phyloP scores from a whole-genome alignment of 495 filamentous ascomycete species.

The Hypoxylon fuscum region DNA sequence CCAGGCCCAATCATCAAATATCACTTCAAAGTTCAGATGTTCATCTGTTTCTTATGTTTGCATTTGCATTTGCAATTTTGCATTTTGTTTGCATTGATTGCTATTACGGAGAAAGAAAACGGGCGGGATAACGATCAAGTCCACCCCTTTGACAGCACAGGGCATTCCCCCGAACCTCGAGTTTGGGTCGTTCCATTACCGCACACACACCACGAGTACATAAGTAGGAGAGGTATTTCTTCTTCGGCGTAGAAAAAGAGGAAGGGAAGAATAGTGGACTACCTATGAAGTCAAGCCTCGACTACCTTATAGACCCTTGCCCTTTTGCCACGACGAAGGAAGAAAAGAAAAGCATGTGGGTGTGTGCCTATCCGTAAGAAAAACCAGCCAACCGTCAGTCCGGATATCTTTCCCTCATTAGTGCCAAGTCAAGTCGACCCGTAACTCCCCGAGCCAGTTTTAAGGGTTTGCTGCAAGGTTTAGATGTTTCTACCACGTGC shows the following conservation, averaged over 20 bases:
- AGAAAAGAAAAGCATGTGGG: too few relatives aligned
- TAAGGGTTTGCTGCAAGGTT: conserved; percentile 12
- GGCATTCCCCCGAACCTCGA: conserved; percentile 82
- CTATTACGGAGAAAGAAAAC: conserved; percentile 22
- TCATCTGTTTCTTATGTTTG: too few relatives aligned
- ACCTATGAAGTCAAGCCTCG: conserved; percentile 25
- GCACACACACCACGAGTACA: too few relatives aligned
- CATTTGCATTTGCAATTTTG: conserved; percentile 37
- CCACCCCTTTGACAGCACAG: conserved; percentile 73
- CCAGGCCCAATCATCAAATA: too few relatives aligned
- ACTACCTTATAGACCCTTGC: conserved; percentile 4
- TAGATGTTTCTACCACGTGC: conserved; percentile 69
- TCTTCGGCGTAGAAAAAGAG: conserved; percentile 47
- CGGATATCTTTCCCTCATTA: conserved; percentile 98
- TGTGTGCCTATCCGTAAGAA: too few relatives aligned
- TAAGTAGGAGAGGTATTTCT: not conserved
- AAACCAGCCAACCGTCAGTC: conserved; percentile 34
- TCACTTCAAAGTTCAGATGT: too few relatives aligned
- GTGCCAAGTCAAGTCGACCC: conserved; percentile 72
- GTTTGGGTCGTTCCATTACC: not conserved
- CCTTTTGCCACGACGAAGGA: too few relatives aligned
- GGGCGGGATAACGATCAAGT: conserved; percentile 64
- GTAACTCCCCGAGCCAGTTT: conserved; percentile 32
- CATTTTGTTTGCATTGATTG: too few relatives aligned
- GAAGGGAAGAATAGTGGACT: conserved; percentile 55